Conservation (phyloP, 2,329 filamentous ascomycete species). For the Verruconis gallopava region DNA sequence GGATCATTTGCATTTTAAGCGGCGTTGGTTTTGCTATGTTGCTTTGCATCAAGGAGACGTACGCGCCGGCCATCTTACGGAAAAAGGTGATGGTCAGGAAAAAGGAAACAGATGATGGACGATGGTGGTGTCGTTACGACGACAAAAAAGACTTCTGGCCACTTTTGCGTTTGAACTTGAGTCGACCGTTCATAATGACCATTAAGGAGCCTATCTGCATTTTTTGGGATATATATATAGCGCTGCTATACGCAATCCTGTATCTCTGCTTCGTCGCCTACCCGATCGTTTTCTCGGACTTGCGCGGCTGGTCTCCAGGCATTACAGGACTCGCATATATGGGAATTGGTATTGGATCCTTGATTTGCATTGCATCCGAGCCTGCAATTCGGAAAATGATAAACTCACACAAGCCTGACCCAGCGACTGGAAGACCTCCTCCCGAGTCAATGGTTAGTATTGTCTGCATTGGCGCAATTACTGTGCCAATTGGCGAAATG, state of each 20-base stretch:
- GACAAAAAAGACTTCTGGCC: constrained; percentile 50
- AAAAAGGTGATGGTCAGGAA: constrained; percentile 50
- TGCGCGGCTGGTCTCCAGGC: constrained; percentile 65
- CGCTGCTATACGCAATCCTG: constrained; percentile 72
- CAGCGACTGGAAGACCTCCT: constrained; percentile 55
- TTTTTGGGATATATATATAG: constrained; percentile 58
- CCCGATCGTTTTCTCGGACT: constrained; percentile 64
- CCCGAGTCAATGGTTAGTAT: constrained; percentile 74
- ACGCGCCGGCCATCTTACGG: constrained; percentile 57
- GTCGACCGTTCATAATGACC: constrained; percentile 63
- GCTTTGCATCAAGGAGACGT: constrained; percentile 57
- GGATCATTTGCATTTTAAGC: constrained; percentile 58
- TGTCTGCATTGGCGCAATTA: constrained; percentile 63
- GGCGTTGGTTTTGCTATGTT: constrained; percentile 49
- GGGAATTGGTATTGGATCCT: constrained; percentile 50
- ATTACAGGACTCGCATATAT: constrained; percentile 65
- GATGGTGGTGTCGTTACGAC: constrained; percentile 75
- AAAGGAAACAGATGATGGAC: constrained; percentile 54
- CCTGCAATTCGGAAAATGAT: constrained; percentile 67
- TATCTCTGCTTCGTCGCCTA: constrained; percentile 88
- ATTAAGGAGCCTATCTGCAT: constrained; percentile 80
- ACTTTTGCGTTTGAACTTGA: constrained; percentile 61
- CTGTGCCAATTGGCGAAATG: constrained; percentile 66
- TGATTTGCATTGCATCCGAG: constrained; percentile 40
- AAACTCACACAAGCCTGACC: constrained; percentile 61